phyloP scores from a whole-genome alignment of 2,329 filamentous ascomycete genomes.

The Fusarium napiforme region DNA sequence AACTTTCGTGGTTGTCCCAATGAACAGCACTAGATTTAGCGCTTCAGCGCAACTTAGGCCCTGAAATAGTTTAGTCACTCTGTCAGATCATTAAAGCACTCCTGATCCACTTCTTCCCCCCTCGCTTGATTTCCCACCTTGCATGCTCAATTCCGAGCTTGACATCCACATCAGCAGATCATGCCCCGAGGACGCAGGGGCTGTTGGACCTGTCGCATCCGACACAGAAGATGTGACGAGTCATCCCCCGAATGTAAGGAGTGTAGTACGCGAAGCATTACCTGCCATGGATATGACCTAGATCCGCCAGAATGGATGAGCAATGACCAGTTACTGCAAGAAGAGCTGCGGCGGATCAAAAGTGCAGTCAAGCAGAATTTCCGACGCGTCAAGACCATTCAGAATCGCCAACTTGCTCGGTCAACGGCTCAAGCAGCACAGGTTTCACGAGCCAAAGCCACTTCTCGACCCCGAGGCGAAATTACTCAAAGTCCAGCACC shows the following conservation, averaged over 20 bases:
- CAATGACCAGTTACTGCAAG: slow-evolving; percentile 42
- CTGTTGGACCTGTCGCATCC: slow-evolving; percentile 47
- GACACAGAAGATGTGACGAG: slow-evolving; percentile 47
- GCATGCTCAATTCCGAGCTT: background rate
- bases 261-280: slow-evolving; percentile 38
- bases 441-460: background rate
- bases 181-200: slow-evolving; percentile 35
- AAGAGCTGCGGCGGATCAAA: slow-evolving; percentile 42
- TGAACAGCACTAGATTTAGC: background rate
- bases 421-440: background rate
- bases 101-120: background rate
- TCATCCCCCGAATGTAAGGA: slow-evolving; percentile 37
- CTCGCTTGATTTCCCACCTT: background rate
- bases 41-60: background rate
- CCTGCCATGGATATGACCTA: slow-evolving; percentile 45
- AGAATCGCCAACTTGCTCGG: slow-evolving; percentile 11
- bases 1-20: rapidly evolving
- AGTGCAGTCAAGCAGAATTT: slow-evolving; percentile 40
- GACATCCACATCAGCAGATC: background rate
- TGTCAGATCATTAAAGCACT: background rate
- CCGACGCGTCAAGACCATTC: slow-evolving; percentile 19
- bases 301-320: slow-evolving; percentile 51
- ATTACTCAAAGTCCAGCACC: rapidly evolving
- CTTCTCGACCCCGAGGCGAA: background rate
- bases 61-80: background rate